Conservation (phyloP, 192 early-diverging fungal species). For the Diversispora epigaea region DNA sequence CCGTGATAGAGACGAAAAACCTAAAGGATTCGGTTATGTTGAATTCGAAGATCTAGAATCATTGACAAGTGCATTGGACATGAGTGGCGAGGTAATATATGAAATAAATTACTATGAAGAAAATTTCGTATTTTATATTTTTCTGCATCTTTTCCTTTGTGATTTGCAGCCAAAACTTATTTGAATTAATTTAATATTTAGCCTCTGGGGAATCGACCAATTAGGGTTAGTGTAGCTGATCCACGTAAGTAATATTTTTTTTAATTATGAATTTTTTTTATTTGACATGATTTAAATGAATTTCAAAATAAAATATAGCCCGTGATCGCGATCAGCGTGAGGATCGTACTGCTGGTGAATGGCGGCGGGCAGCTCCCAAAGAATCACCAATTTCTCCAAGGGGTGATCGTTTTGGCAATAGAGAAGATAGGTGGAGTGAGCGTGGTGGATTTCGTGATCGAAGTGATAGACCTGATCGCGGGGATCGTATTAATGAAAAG, state of each 20-base stretch:
- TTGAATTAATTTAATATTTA: slow-evolving; percentile 30
- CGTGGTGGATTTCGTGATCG: slow-evolving; percentile 42
- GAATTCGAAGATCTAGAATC: slow-evolving; percentile 88
- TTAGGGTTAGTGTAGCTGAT: slow-evolving; percentile 90
- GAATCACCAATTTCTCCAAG: slow-evolving; percentile 41
- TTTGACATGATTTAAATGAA: slow-evolving; percentile 5
- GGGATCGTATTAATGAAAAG: slow-evolving; percentile 36
- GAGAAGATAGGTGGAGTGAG: slow-evolving; percentile 40
- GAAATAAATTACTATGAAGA: too few relatives aligned
- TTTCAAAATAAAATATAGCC: slow-evolving; percentile 33
- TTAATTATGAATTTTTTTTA: not conserved
- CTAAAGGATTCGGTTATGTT: slow-evolving; percentile 94
- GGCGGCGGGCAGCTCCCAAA: slow-evolving; percentile 51
- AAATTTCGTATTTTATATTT: too few relatives aligned
- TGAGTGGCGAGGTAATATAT: slow-evolving; percentile 50
- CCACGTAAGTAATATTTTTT: slow-evolving; percentile 58
- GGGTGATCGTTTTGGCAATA: slow-evolving; percentile 40
- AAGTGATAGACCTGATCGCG: slow-evolving; percentile 33
- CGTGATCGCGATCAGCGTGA: slow-evolving; percentile 55
- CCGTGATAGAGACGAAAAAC: slow-evolving; percentile 75
- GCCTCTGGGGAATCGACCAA: slow-evolving; percentile 62
- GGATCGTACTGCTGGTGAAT: slow-evolving; percentile 62
- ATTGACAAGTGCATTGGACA: slow-evolving; percentile 74
- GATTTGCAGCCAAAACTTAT: not conserved
- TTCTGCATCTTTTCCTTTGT: too few relatives aligned